Evolutionary conservation across 192 early-diverging fungal species (phyloP).

Genomic region (Gigaspora rosea): DNA sequence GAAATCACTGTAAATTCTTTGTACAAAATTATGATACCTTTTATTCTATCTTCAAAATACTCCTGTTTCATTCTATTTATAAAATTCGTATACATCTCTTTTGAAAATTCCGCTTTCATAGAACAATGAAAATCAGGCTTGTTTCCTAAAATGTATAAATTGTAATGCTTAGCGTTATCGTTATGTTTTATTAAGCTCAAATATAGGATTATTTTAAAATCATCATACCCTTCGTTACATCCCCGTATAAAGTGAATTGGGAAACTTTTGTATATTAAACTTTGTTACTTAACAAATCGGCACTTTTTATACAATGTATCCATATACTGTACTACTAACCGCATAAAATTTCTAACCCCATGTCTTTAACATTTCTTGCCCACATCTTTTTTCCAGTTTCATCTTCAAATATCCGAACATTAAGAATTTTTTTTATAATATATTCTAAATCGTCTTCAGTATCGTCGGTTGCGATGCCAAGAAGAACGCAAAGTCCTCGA

Average conservation of each 20-base stretch:
- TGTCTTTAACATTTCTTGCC: slow-evolving; percentile 78
- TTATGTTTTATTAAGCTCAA: no score
- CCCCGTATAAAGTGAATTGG: slow-evolving; percentile 92
- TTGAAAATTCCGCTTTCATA: slow-evolving; percentile 72
- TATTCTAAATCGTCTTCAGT: slow-evolving; percentile 78
- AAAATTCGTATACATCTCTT: slow-evolving; percentile 76
- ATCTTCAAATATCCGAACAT: slow-evolving; percentile 77
- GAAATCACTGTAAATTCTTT: not conserved
- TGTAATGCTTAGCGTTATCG: no score
- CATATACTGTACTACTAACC: slow-evolving; percentile 43
- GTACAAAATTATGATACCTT: slow-evolving; percentile 54
- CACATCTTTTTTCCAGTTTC: slow-evolving; percentile 64
- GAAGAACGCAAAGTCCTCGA: slow-evolving; percentile 74
- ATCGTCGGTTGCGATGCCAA: slow-evolving; percentile 72
- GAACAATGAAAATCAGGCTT: slow-evolving; percentile 95
- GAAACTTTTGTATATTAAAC: slow-evolving; percentile 54
- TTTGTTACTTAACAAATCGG: not conserved
- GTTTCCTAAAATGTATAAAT: not conserved
- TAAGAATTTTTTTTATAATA: slow-evolving; percentile 82
- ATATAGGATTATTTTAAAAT: no score
- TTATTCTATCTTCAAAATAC: slow-evolving; percentile 66
- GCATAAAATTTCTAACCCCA: slow-evolving; percentile 75
- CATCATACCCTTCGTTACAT: slow-evolving; percentile 67
- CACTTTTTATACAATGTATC: not conserved
- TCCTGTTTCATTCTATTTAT: slow-evolving; percentile 63